These are phyloP conservation scores for Tylopilus intermedius DNA, from an alignment of 768 basidiomycete species.

Conservation along the genomic window DNA sequence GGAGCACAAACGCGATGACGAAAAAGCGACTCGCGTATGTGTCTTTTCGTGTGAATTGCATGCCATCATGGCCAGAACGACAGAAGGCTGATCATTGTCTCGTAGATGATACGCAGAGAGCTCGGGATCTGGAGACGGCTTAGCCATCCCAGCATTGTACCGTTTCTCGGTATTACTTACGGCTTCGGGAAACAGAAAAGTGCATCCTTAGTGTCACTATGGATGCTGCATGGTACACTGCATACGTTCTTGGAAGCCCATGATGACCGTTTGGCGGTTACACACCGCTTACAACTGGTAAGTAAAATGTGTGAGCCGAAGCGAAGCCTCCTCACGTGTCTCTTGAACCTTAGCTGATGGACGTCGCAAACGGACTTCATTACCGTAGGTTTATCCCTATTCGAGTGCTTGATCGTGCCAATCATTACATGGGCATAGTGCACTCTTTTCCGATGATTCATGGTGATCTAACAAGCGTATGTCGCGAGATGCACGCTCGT, in stretches of 20 bases:
- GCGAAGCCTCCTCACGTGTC: neutral
- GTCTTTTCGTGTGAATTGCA: neutral
- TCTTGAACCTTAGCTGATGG: too few species aligned
- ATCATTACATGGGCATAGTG: neutral
- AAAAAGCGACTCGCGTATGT: slow-evolving; percentile 3
- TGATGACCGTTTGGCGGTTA: neutral
- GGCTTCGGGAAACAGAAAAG: slow-evolving; percentile 7
- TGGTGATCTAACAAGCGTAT: slow-evolving; percentile 5
- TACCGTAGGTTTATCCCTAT: neutral
- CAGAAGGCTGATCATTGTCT: neutral
- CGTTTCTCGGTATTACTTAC: slow-evolving; percentile 1
- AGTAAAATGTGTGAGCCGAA: neutral
- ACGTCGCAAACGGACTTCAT: neutral
- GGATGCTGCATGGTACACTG: slow-evolving; percentile 8
- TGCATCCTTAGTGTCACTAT: slow-evolving; percentile 3
- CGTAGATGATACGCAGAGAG: slow-evolving; percentile 5
- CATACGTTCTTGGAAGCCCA: neutral
- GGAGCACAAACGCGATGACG: neutral
- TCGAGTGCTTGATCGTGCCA: too few species aligned
- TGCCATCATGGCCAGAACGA: too few species aligned
- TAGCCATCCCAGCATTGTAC: slow-evolving; percentile 1
- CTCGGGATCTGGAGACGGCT: slow-evolving; percentile 7
- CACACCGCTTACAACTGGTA: slow-evolving; percentile 5
- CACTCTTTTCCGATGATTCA: slow-evolving; percentile 12
- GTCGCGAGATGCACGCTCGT: neutral